These are phyloP conservation scores for Naganishia sp. DNA, from an alignment of 1,284 basidiomycete genomes.

Conservation along the genomic window DNA sequence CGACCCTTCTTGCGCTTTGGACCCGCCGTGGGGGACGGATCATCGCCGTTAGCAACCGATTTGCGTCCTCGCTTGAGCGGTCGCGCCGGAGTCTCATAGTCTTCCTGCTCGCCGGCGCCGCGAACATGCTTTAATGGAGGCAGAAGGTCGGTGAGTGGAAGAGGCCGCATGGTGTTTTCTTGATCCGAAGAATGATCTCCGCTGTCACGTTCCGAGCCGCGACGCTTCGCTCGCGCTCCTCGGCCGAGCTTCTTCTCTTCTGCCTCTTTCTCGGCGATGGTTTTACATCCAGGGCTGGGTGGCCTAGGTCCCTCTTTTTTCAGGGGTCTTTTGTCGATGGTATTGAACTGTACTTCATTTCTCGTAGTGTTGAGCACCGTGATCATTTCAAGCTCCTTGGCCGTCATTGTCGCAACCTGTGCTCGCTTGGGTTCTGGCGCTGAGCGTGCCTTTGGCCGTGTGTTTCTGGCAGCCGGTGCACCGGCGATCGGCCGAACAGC, in stretches of 20 bases:
- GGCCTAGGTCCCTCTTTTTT: conserved; percentile 70
- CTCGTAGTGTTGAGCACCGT: conserved; percentile 48
- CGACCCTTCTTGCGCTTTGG: conserved; percentile 27
- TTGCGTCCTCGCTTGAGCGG: conserved; percentile 43
- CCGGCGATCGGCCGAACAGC: conserved; percentile 1
- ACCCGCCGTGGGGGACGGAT: conserved; percentile 44
- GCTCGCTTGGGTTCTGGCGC: conserved; percentile 12
- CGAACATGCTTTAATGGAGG: conserved; percentile 55
- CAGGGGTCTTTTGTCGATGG: conserved; percentile 59
- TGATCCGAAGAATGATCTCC: conserved; percentile 39
- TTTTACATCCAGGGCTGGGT: conserved; percentile 72
- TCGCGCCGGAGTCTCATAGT: conserved; percentile 66
- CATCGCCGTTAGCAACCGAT: conserved; percentile 52
- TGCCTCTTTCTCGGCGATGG: conserved; percentile 67
- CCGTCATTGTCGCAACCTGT: conserved; percentile 34
- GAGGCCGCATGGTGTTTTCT: not conserved
- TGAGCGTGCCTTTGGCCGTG: conserved; percentile 2
- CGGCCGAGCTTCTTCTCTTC: conserved; percentile 68
- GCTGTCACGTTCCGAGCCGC: conserved; percentile 48
- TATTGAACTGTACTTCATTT: conserved; percentile 52
- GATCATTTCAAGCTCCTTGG: conserved; percentile 47
- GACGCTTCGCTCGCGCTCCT: conserved; percentile 55
- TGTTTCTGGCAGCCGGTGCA: not conserved
- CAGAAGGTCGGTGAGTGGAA: conserved; percentile 13
- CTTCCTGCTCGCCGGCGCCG: conserved; percentile 78